Conservation (phyloP, 2,329 filamentous ascomycete species). For the Dendrostoma leiphaemia region DNA sequence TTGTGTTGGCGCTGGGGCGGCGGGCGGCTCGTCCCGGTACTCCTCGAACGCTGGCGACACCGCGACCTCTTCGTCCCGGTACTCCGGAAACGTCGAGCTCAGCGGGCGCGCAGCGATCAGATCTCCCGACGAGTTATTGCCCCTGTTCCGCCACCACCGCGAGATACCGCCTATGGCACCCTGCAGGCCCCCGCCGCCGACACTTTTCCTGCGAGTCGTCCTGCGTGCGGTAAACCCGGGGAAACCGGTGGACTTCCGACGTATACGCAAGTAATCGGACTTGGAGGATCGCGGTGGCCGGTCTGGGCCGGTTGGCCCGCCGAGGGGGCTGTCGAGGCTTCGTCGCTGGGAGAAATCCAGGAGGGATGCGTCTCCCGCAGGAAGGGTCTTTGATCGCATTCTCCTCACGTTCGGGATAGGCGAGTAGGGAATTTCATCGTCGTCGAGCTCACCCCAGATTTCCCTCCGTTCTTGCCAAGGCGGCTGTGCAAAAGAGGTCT, state of each 20-base stretch:
- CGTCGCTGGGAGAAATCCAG: slow-evolving; percentile 32
- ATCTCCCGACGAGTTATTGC: slow-evolving; percentile 7
- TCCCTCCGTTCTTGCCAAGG: slow-evolving; percentile 68
- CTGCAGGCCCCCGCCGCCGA: slow-evolving; percentile 40
- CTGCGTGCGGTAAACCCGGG: slow-evolving; percentile 57
- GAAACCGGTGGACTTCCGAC: slow-evolving; percentile 61
- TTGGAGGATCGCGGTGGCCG: slow-evolving; percentile 7
- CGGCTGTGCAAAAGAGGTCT: slow-evolving; percentile 25
- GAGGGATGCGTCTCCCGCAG: slow-evolving; percentile 35
- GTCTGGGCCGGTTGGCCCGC: slow-evolving; percentile 3
- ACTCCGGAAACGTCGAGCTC: slow-evolving; percentile 16
- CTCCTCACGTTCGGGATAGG: slow-evolving; percentile 31
- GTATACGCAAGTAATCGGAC: slow-evolving; percentile 33
- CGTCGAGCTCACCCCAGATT: slow-evolving; percentile 86
- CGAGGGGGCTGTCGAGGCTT: slow-evolving; percentile 27
- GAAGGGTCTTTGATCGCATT: slow-evolving; percentile 49
- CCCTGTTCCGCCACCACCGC: slow-evolving; percentile 48
- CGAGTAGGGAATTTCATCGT: slow-evolving; percentile 54
- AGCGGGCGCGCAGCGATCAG: neutral
- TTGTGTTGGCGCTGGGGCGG: neutral
- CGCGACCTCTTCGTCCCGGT: slow-evolving; percentile 18
- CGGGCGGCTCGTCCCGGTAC: slow-evolving; percentile 9
- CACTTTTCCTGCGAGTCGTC: slow-evolving; percentile 35
- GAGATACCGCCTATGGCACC: slow-evolving; percentile 52
- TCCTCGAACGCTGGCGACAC: neutral